Evolutionary conservation across 2,329 filamentous ascomycete species (phyloP).

Genomic region (Fusarium sublunatum): DNA sequence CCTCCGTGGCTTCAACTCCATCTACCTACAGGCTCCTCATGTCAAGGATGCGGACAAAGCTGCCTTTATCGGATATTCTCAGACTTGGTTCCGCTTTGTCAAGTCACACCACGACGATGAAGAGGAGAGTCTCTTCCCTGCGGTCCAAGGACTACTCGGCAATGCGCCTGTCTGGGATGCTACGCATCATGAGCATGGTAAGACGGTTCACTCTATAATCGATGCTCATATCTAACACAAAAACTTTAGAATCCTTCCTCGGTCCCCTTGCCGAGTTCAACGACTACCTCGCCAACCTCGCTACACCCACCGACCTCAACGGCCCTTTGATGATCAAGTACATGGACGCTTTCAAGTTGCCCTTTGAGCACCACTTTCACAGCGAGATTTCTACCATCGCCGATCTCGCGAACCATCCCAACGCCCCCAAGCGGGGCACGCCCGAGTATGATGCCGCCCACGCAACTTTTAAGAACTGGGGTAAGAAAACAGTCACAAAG

Average conservation of each 20-base stretch:
- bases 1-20: conserved; percentile 72
- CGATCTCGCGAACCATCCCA: conserved; percentile 60
- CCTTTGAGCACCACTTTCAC: conserved; percentile 67
- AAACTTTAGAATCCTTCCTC: conserved; percentile 58
- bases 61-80: conserved; percentile 68
- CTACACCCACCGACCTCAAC: conserved; percentile 57
- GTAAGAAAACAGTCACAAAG: conserved; percentile 72
- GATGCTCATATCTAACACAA: neutral
- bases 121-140: conserved; percentile 66
- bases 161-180: conserved; percentile 63
- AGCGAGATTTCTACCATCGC: conserved; percentile 66
- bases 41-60: conserved; percentile 62
- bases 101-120: conserved; percentile 71
- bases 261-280: conserved; percentile 63
- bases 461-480: conserved; percentile 68
- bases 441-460: conserved; percentile 59
- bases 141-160: conserved; percentile 62
- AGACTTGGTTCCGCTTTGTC: conserved; percentile 69
- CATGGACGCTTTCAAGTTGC: conserved; percentile 62
- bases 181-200: conserved; percentile 68
- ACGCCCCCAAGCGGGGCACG: conserved; percentile 60
- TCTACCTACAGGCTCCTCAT: conserved; percentile 68
- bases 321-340: conserved; percentile 59
- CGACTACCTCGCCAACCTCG: conserved; percentile 60
- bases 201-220: conserved; percentile 5